Base-by-base conservation (phyloP, 495 filamentous ascomycete species). In the Aspergillus leporis region DNA sequence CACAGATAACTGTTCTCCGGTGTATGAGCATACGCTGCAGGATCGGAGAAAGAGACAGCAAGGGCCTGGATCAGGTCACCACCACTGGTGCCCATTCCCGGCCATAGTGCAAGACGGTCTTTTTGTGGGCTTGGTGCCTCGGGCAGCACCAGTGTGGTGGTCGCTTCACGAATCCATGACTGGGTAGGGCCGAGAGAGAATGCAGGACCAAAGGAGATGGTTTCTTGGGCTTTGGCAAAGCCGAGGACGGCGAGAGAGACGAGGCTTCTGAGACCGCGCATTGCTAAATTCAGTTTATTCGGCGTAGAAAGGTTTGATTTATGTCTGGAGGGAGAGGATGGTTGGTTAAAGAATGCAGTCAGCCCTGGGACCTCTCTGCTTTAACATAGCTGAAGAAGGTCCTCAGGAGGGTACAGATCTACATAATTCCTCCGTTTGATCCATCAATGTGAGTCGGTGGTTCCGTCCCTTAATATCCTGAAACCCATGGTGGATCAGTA, bases 1-100 rank as follows among this genome's bases (percentile, higher is more conserved):
- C 16, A 12, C 13, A n/a, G 38, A 41, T 12, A 12, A 36, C 31
- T 32, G 9, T 14, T 13, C 13, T 32, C 13, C 38, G 40, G 5
- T 8, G n/a, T 47, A 21, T 3, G n/a, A 10, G 23, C 19, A 56
- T 50, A 61, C 60, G 69, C 69, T 14, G 59, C 55, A 5, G 69
- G 68, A 36, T 67, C 66, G 0, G 61, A 47, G 53, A 73, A 73
- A 4, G 72, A 75, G 7, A 72, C 69, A 6, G 70, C 69, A 18
- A 75, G 57, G 6, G 73, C 67, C 60, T 75, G 73, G 36, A 75
- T 73, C 36, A 75, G 57, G 45, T 75, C 73, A 30, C 73, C 73
- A n/a, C 58, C 65, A 28, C 67, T 71, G 6, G 71, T 75, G 12
- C 70, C 70, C 73, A 75, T 74, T 3, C 73, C 73, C 4, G 71